These are phyloP conservation scores for Mucor lusitanicus DNA, from an alignment of 371 early-diverging fungal species.

Conservation along the genomic window DNA sequence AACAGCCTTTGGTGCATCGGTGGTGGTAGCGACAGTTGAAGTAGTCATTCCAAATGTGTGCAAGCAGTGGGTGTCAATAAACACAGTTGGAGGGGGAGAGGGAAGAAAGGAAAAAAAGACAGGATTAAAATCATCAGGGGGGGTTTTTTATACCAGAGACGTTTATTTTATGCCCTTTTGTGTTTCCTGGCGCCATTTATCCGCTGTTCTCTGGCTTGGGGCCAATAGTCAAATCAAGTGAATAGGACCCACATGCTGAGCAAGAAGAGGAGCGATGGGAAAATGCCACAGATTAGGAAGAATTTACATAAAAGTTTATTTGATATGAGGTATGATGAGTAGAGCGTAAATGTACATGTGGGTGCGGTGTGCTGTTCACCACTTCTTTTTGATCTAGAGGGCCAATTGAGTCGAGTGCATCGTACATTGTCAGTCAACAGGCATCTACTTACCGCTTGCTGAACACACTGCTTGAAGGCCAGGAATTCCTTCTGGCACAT, in stretches of 20 bases:
- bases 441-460: constrained; percentile 44
- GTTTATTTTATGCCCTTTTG: not conserved
- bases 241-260: not conserved
- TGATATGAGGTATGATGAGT: not conserved
- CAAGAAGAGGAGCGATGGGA: not conserved
- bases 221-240: constrained; percentile 4
- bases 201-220: not conserved
- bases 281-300: not conserved
- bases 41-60: not conserved
- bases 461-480: constrained; percentile 63
- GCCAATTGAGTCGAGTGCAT: not conserved
- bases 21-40: not conserved
- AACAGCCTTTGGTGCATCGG: not conserved
- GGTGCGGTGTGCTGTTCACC: not conserved
- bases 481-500: constrained; percentile 61
- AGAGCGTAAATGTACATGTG: not conserved
- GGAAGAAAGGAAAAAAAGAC: not conserved
- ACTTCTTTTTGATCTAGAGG: constrained; percentile 22
- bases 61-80: not conserved
- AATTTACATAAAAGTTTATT: not conserved
- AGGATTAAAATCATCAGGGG: not conserved
- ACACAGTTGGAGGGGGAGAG: not conserved
- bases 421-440: not conserved
- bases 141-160: not conserved
- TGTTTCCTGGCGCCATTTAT: not conserved